Evolutionary conservation across 208 protist genomes (phyloP), one percentile per base, ranked within the genome.

Genomic region (Acanthamoeba culbertsoni): DNA sequence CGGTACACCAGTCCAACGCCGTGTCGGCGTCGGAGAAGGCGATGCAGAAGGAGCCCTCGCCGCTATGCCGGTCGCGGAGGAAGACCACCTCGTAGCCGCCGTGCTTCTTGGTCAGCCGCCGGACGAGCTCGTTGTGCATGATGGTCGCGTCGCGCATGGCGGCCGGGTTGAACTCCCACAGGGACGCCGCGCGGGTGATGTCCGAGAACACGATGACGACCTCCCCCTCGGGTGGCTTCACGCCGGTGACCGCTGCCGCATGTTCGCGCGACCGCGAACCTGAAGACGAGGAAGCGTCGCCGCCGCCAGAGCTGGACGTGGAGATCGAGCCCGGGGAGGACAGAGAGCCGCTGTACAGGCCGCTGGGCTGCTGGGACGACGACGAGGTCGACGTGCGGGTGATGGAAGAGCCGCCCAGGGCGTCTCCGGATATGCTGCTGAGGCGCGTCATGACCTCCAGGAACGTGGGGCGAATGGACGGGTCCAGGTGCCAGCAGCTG

Each of bases 1-100:
- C 86, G 16, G 31, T 18, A 43, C 86, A 92, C 53, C 53, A 92
- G 3, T 57, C 28, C 1, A 75, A 16, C 40, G 86, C 86, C 1
- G 20, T 4, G n/a, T 1, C 16, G 33, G 37, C 14, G 10, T 92
- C 59, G 43, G 2, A 2, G 26, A 92, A 92, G 7, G 86, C 86
- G 57, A 92, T 2, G 40, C 53, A 75, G 59, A 92, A 92, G 20
- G 86, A 89, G 51, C 79, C 79, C 79, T 89, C 79, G 12, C 79
- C 79, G 79, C 33, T 89, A 51, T 37, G 42, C 31, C 79, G 51
- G 23, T 89, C 79, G 51, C 37, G 79, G 48, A 89, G 37, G 51
- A 89, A 65, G n/a, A 57, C 42, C 12, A 92, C 86, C 45, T 92
- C 86, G 86, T 92, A 92, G 8, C 86, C 86, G 62, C 16, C 43